Evolutionary conservation across 2,329 filamentous ascomycete genomes (phyloP).

Genomic region (Paraconiothyrium sp.): DNA sequence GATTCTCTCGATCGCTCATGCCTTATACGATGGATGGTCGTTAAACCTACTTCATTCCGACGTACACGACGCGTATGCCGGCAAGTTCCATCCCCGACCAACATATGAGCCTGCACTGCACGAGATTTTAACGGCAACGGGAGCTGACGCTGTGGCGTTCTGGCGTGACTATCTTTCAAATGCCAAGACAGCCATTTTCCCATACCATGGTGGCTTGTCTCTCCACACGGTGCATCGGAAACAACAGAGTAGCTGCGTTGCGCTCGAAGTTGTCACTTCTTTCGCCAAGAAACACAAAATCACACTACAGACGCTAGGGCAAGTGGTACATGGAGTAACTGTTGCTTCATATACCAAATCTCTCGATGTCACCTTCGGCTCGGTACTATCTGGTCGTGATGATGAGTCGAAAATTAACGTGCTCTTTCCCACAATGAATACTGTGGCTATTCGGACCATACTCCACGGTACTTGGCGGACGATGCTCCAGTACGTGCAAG

Average conservation of each 20-base stretch:
- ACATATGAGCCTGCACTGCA: constrained; percentile 65
- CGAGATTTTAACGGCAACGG: constrained; percentile 60
- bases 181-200: constrained; percentile 54
- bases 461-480: constrained; percentile 72
- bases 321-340: constrained; percentile 78
- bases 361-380: constrained; percentile 82
- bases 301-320: constrained; percentile 79
- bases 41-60: constrained; percentile 77
- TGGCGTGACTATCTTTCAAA: constrained; percentile 76
- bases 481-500: constrained; percentile 78
- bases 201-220: constrained; percentile 24
- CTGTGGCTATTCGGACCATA: constrained; percentile 76
- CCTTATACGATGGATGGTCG: constrained; percentile 90
- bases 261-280: constrained; percentile 54
- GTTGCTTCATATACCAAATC: constrained; percentile 70
- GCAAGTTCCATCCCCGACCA: constrained; percentile 54
- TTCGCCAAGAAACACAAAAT: constrained; percentile 74
- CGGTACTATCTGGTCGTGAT: constrained; percentile 86
- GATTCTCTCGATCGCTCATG: constrained; percentile 81
- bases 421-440: constrained; percentile 93
- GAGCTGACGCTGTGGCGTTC: constrained; percentile 65
- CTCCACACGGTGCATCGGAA: constrained; percentile 50
- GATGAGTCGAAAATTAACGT: constrained; percentile 72
- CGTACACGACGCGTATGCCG: constrained; percentile 71
- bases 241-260: constrained; percentile 58